Conservation (phyloP, 441 rosid genomes). For the Corymbia citriodora region DNA sequence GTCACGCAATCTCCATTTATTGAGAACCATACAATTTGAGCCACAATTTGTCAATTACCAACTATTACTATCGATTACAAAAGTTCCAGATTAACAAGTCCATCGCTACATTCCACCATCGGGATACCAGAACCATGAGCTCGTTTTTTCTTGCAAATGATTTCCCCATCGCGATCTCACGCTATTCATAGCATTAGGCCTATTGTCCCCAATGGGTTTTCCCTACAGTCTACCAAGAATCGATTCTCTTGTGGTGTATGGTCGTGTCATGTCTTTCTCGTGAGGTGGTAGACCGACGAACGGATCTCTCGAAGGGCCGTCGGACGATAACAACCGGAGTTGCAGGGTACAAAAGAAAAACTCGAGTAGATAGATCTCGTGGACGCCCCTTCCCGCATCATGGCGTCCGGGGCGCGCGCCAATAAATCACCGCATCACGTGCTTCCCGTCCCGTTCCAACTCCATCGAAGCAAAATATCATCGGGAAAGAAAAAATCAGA, state of each 20-base stretch:
- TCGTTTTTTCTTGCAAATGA: neutral
- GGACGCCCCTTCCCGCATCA: neutral
- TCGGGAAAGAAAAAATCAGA: neutral
- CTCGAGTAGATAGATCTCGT: accelerated
- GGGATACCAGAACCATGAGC: neutral
- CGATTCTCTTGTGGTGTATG: accelerated
- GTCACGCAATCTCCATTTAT: neutral
- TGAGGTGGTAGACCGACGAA: neutral
- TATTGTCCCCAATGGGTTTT: accelerated
- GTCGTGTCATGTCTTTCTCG: neutral
- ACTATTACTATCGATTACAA: neutral
- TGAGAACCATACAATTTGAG: neutral
- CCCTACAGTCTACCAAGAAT: neutral
- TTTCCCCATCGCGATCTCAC: neutral
- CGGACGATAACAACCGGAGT: neutral
- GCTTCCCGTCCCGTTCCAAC: neutral
- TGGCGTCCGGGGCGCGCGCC: neutral
- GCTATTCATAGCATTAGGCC: neutral
- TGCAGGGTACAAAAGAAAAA: neutral
- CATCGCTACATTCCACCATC: neutral
- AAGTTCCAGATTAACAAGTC: neutral
- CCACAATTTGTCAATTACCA: too few species aligned
- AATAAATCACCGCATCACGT: neutral
- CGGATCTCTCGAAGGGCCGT: neutral
- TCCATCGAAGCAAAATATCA: neutral